phyloP scores from a whole-genome alignment of 73 alveolate species.

The Paramecium primaurelia region DNA sequence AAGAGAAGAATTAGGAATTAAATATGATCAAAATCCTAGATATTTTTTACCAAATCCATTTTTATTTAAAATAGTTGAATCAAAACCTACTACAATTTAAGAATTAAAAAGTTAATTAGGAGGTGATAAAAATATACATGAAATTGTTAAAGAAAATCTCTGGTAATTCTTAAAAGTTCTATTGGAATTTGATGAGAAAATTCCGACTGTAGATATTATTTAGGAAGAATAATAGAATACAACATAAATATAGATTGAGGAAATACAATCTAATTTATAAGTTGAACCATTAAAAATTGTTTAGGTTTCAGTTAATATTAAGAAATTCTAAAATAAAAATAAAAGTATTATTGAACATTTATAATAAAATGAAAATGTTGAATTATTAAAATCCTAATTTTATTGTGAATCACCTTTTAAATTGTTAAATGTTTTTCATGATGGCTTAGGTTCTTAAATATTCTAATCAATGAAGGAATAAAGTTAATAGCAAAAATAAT shows the following conservation, averaged over 20 bases:
- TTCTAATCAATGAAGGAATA: slow-evolving; percentile 14
- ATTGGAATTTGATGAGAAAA: background rate
- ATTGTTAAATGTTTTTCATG: background rate
- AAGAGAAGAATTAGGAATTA: slow-evolving; percentile 63
- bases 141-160: background rate
- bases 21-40: slow-evolving; percentile 70
- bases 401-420: slow-evolving; percentile 10
- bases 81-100: background rate
- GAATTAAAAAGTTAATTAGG: slow-evolving; percentile 19
- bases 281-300: background rate
- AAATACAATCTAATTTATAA: background rate
- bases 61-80: slow-evolving; percentile 26
- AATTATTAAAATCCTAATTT: background rate
- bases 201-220: background rate
- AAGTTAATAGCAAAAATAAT: background rate
- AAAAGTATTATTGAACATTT: background rate
- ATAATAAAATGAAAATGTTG: background rate
- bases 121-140: background rate
- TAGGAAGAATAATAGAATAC: background rate
- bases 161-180: background rate
- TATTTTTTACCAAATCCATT: slow-evolving; percentile 49
- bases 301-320: background rate
- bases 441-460: background rate
- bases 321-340: background rate
- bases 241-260: background rate